Evolutionary conservation across 352 stramenopile genomes (phyloP).

Genomic region (Phytophthora cactorum): DNA sequence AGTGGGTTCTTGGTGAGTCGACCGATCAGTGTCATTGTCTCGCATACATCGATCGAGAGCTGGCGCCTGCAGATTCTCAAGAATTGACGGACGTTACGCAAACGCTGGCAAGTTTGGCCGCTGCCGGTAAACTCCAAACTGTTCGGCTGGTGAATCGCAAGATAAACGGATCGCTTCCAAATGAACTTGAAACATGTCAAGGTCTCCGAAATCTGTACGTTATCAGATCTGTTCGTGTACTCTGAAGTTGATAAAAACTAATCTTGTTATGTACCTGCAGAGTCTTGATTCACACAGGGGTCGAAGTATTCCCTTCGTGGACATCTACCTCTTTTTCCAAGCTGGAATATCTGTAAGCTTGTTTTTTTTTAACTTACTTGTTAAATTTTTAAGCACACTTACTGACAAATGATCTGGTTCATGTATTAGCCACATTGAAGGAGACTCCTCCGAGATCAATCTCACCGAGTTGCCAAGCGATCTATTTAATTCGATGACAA

Average conservation of each 20-base stretch:
- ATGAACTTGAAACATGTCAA: slow-evolving; percentile 22
- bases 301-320: slow-evolving; percentile 34
- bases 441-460: slow-evolving; percentile 20
- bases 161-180: slow-evolving; percentile 31
- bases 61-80: slow-evolving; percentile 24
- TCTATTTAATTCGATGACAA: slow-evolving; percentile 30
- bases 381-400: neutral
- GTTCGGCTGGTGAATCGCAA: slow-evolving; percentile 40
- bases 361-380: neutral
- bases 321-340: slow-evolving; percentile 31
- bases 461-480: slow-evolving; percentile 26
- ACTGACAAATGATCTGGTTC: neutral
- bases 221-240: neutral
- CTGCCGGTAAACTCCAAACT: slow-evolving; percentile 27
- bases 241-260: neutral
- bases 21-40: slow-evolving; percentile 28
- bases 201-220: slow-evolving; percentile 41
- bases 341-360: slow-evolving; percentile 46
- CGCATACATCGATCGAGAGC: slow-evolving; percentile 35
- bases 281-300: slow-evolving; percentile 40
- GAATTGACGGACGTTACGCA: slow-evolving; percentile 28
- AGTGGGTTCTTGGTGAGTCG: slow-evolving; percentile 2
- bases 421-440: slow-evolving; percentile 39
- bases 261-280: slow-evolving; percentile 16
- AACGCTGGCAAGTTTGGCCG: slow-evolving; percentile 19